phyloP scores from a whole-genome alignment of 345 rosid genomes.

The Stellera chamaejasme region DNA sequence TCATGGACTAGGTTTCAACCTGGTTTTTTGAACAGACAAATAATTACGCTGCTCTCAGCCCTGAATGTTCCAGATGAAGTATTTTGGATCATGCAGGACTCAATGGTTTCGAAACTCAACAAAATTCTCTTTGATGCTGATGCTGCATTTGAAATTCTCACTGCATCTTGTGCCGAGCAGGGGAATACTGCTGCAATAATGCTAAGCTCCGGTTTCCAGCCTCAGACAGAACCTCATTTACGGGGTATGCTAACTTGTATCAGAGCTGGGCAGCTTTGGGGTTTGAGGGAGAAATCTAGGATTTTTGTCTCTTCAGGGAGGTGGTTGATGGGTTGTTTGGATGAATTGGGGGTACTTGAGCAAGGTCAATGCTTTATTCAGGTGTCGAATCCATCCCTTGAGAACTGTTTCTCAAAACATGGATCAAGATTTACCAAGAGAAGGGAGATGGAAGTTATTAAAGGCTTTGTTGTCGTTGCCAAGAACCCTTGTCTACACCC shows the following conservation, averaged over 20 bases:
- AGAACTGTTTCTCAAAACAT: constrained; percentile 68
- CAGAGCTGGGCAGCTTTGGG: constrained; percentile 84
- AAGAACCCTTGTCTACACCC: constrained; percentile 98
- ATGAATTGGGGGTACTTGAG: constrained; percentile 75
- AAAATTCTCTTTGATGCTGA: constrained; percentile 57
- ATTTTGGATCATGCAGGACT: constrained; percentile 69
- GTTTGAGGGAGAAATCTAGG: constrained; percentile 75
- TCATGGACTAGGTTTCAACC: constrained; percentile 95
- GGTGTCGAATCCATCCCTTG: constrained; percentile 65
- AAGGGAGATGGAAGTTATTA: constrained; percentile 45
- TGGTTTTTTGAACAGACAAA: constrained; percentile 88
- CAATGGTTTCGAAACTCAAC: constrained; percentile 54
- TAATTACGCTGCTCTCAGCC: constrained; percentile 60
- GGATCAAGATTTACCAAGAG: constrained; percentile 59
- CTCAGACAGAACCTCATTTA: constrained; percentile 70
- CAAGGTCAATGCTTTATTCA: constrained; percentile 88
- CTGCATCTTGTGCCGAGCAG: constrained; percentile 66
- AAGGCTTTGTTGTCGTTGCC: constrained; percentile 61
- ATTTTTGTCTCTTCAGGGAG: constrained; percentile 76
- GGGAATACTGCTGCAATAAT: constrained; percentile 80
- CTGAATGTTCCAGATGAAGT: constrained; percentile 56
- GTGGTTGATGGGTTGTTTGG: constrained; percentile 95
- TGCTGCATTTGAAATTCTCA: constrained; percentile 78
- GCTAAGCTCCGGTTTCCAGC: constrained; percentile 88
- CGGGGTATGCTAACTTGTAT: constrained; percentile 79